Base-by-base conservation (phyloP, 495 filamentous ascomycete genomes). In the Zalerion maritima region DNA sequence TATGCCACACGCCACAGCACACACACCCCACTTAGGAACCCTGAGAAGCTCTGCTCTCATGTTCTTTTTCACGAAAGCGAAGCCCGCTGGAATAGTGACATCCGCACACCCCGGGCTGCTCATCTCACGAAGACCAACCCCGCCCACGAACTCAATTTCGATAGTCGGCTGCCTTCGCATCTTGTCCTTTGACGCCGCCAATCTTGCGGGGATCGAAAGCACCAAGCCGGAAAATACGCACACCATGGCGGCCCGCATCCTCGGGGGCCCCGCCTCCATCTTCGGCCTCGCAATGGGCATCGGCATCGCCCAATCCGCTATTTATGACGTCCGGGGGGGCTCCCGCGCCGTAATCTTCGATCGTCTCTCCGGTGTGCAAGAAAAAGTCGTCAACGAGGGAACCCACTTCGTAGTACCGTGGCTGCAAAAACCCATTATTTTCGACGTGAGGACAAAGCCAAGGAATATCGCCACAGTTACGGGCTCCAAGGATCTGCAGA, bases 271-370 rank as follows among this genome's bases (percentile, higher is more conserved):
- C n/a, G n/a, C n/a, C 28, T 54, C 65, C 24, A 37, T 87, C 42
- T 84, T 78, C 58, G 69, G 69, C 40, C 67, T 63, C 31, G 84
- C 75, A 28, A 43, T 80, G 35, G 80, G 61, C 42, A 54, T 64
- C 30, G 52, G 65, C 24, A 37, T 87, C 25, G 49, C 69, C 36
- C 71, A 83, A 45, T 65, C 76, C 38, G 81, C 83, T 36, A 68
- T 99, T 38, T 99, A 96, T 73, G 89, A 99, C 54, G 89, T 96
- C 54, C 81, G 80, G 53, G 89, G 87, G 43, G 89, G 89, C 36
- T 75, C 76, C 23, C 72, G 89, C 31, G 89, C 87, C 11, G 89
- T 99, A 50, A 99, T 99, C 63, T 99, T 99, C 74, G 91, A 99
- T 62, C 63, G 89, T 16, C 37, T 94, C 38, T 73, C 78, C 14